These are phyloP conservation scores for Botrytis fabae DNA, from an alignment of 2,329 filamentous ascomycete genomes.

Conservation along the genomic window DNA sequence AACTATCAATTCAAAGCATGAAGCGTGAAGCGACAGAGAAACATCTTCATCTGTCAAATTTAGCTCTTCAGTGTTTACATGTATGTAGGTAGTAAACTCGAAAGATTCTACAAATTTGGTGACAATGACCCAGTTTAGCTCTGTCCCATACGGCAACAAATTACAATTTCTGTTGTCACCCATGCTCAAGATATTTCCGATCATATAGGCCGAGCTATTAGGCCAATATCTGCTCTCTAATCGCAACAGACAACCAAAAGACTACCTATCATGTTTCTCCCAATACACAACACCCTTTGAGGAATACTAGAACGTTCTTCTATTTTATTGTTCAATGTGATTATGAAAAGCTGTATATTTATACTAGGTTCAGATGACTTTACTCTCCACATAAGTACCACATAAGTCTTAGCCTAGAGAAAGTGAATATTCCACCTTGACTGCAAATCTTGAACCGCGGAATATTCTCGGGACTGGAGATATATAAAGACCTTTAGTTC, in stretches of 20 bases:
- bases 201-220: no score
- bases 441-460: background rate
- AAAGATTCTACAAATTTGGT: background rate
- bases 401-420: background rate
- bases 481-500: background rate
- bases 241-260: background rate
- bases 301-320: background rate
- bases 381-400: background rate
- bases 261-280: background rate
- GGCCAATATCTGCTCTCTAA: background rate
- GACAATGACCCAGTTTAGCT: background rate
- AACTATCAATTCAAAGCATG: rapidly evolving
- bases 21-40: background rate
- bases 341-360: background rate
- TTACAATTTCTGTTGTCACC: background rate
- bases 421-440: background rate
- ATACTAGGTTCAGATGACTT: background rate
- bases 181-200: background rate
- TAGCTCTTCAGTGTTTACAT: background rate
- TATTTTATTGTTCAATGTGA: background rate
- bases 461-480: background rate
- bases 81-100: background rate
- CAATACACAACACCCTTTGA: background rate
- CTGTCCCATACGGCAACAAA: background rate
- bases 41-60: background rate